Conservation (phyloP, 805 yeast species). For the Kockiozyma suomiensis region DNA sequence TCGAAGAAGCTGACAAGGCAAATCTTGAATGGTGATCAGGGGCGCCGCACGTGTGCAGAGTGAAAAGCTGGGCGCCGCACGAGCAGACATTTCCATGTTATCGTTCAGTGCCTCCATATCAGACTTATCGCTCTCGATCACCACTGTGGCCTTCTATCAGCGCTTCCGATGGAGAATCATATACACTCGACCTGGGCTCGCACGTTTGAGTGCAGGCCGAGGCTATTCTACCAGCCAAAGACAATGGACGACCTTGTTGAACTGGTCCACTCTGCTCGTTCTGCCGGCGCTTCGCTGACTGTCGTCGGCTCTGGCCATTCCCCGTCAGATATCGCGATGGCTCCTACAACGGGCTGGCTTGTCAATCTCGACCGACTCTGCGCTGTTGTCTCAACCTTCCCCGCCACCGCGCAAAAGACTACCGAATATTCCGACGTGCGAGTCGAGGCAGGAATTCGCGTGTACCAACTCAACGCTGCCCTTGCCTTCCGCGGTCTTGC, state of each 20-base stretch:
- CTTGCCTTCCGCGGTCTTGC: conserved; percentile 70
- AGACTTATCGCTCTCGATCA: background rate
- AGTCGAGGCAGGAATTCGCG: conserved; percentile 90
- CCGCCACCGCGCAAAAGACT: conserved; percentile 48
- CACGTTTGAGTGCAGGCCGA: conserved; percentile 77
- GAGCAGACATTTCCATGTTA: conserved; percentile 3
- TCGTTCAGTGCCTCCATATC: background rate
- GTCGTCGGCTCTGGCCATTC: conserved; percentile 94
- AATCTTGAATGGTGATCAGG: background rate
- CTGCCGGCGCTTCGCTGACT: conserved; percentile 64
- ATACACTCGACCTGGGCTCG: conserved; percentile 76
- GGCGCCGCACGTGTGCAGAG: conserved; percentile 12
- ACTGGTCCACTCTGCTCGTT: conserved; percentile 67
- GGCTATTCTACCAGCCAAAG: conserved; percentile 75
- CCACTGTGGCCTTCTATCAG: background rate
- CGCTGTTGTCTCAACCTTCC: conserved; percentile 44
- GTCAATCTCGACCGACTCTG: conserved; percentile 77
- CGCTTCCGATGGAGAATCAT: conserved; percentile 9
- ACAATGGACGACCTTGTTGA: conserved; percentile 66
- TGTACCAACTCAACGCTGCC: conserved; percentile 70
- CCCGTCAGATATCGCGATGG: conserved; percentile 88
- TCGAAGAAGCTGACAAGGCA: background rate
- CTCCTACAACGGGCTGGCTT: conserved; percentile 69
- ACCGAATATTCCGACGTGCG: conserved; percentile 82
- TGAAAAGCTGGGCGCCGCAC: conserved; percentile 10